These are phyloP conservation scores for Ceratobasidium sp. DNA, from an alignment of 1,284 basidiomycete species.

Conservation along the genomic window DNA sequence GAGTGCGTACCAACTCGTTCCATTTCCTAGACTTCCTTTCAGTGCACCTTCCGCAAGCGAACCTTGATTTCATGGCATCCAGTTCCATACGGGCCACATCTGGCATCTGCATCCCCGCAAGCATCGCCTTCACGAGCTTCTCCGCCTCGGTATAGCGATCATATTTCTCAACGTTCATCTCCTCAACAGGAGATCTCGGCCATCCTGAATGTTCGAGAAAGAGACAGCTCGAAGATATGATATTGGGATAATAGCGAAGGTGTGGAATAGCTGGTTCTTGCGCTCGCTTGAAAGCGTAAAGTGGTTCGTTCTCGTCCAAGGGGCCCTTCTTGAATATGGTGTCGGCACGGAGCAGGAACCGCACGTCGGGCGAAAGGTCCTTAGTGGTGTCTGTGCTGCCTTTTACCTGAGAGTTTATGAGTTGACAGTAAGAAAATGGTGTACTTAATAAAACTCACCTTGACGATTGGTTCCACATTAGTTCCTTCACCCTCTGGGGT, in stretches of 20 bases:
- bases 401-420: neutral
- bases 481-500: no score
- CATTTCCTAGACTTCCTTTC: neutral
- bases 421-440: neutral
- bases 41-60: conserved; percentile 9
- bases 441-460: no score
- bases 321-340: neutral
- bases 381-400: neutral
- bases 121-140: neutral
- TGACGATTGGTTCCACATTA: no score
- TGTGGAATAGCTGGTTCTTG: no score
- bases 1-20: no score
- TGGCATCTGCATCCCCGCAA: neutral
- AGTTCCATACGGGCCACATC: neutral
- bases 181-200: neutral
- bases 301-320: neutral
- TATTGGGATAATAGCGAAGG: neutral
- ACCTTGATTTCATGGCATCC: neutral
- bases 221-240: neutral
- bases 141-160: neutral
- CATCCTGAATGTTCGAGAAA: neutral
- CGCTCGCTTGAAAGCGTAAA: no score
- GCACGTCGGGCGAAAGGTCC: neutral
- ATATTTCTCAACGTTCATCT: neutral
- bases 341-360: conserved; percentile 26